Base-by-base conservation (phyloP, 768 basidiomycete genomes). In the Tylopilus sp. region DNA sequence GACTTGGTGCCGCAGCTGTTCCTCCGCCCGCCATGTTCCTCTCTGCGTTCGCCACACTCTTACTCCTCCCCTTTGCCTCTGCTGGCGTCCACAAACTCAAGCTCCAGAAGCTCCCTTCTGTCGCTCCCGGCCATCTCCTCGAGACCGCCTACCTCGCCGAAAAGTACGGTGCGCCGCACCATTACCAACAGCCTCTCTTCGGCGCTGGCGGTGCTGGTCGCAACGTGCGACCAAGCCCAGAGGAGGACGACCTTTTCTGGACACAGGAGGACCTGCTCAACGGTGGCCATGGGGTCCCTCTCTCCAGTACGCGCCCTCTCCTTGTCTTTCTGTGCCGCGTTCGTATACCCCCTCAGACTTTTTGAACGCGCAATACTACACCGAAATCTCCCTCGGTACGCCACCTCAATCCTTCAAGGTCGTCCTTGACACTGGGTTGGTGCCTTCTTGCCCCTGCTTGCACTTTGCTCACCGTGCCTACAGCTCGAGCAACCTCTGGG, bases 341-440 rank as follows among this genome's bases (percentile, higher is more conserved):
- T 45, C 45, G 54, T 38, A 48, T 30, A 6, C 21, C 30, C 24
- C 49, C 21, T 17, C 51, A 97, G 95, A 98, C 78, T 98, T 92
- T 75, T 85, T 95, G 85, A 98, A 98, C 69, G 95, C 97, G 31
- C 95, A 99, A 71, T 98, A 99, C 74, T 99, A 81, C 68, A 81
- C 93, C 19, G 89, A 93, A 57, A 96, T 98, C 55, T 66, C 76
- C 1, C 69, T 98, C 50, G 96, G 96, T 16, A 80, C 76, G 1
- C 96, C 96, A 21, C 80, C 92, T 31, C 96, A 98, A 71, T 74
- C 65, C 4, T 96, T 95, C 80, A 94, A 96, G 74, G 94, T 97
- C 64, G 84, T 97, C 54, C 83, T 98, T 53, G 95, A 98, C 69
- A 97, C 96, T 42, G 90, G 89, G 87, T 87, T 66, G 22, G 61